A percentile compares a stretch with the other conserved stretches of the same genome.
phyloP scores from a whole-genome alignment of 495 filamentous ascomycete species.

The Penicillium coprophilum region DNA sequence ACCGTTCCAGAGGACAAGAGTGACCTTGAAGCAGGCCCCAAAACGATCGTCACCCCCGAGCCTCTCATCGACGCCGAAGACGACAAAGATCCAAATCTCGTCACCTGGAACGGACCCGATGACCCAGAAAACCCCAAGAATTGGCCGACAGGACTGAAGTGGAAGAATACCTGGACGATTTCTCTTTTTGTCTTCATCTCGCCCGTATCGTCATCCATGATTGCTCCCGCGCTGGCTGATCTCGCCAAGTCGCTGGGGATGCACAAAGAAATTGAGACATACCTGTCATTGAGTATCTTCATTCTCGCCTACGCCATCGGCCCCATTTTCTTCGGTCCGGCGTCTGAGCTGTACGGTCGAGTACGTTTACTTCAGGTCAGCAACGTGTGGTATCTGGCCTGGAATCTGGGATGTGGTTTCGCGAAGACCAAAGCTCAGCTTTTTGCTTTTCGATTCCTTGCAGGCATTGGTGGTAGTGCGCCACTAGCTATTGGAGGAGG shows the following conservation, averaged over 20 bases:
- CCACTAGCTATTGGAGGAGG: slow-evolving; percentile 42
- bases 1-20: too few relatives aligned
- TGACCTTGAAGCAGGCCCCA: too few relatives aligned
- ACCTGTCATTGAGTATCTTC: slow-evolving; percentile 54
- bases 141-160: slow-evolving; percentile 32
- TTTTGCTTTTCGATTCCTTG: slow-evolving; percentile 55
- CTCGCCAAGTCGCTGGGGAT: slow-evolving; percentile 57
- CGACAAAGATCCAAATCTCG: too few relatives aligned
- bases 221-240: slow-evolving; percentile 48
- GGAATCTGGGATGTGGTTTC: slow-evolving; percentile 57
- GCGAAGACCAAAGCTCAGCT: slow-evolving; percentile 46
- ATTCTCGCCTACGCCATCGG: slow-evolving; percentile 51
- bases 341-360: slow-evolving; percentile 62
- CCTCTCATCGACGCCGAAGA: too few relatives aligned
- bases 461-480: slow-evolving; percentile 52
- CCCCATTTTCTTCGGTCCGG: slow-evolving; percentile 55
- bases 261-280: slow-evolving; percentile 44
- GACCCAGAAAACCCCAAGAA: slow-evolving; percentile 42
- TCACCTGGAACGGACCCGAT: too few relatives aligned
- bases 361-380: slow-evolving; percentile 48
- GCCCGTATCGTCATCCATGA: slow-evolving; percentile 52
- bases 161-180: slow-evolving; percentile 43
- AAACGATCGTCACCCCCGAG: too few relatives aligned
- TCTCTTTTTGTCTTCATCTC: too few relatives aligned
- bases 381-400: slow-evolving; percentile 58